Evolutionary conservation across 2,329 filamentous ascomycete species (phyloP).

Genomic region (Pseudohalonectria lignicola): DNA sequence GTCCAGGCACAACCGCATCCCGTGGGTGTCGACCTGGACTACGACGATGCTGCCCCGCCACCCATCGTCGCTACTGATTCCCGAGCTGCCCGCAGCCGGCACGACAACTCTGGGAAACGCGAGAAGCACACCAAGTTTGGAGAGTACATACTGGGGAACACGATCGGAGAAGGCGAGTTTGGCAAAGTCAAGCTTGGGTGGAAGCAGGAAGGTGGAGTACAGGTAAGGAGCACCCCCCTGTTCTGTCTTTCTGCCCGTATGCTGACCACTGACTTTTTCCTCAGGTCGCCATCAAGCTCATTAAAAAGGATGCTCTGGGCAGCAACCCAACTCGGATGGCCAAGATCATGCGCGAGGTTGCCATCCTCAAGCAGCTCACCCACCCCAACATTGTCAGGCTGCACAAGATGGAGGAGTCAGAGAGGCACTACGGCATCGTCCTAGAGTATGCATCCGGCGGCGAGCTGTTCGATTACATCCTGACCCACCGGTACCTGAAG

Average conservation of each 20-base stretch:
- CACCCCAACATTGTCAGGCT: constrained; percentile 96
- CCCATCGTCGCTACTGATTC: constrained; percentile 31
- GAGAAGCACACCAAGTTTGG: constrained; percentile 84
- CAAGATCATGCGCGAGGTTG: constrained; percentile 96
- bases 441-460: constrained; percentile 96
- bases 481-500: constrained; percentile 93
- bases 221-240: constrained; percentile 44
- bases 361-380: constrained; percentile 73
- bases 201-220: constrained; percentile 88
- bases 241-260: too few relatives aligned
- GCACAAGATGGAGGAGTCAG: constrained; percentile 97
- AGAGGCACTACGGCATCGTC: constrained; percentile 94
- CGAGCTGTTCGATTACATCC: constrained; percentile 94
- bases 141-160: constrained; percentile 91
- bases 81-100: constrained; percentile 42
- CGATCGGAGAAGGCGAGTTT: constrained; percentile 94
- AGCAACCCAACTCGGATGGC: constrained; percentile 80
- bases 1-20: constrained; percentile 43
- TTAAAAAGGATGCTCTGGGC: constrained; percentile 82
- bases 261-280: constrained; percentile 9
- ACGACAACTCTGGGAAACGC: constrained; percentile 42
- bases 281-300: constrained; percentile 93
- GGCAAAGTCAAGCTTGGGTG: constrained; percentile 98
- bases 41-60: constrained; percentile 32
- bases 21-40: constrained; percentile 24